phyloP scores from a whole-genome alignment of 768 basidiomycete genomes.

The Suillus placidus region DNA sequence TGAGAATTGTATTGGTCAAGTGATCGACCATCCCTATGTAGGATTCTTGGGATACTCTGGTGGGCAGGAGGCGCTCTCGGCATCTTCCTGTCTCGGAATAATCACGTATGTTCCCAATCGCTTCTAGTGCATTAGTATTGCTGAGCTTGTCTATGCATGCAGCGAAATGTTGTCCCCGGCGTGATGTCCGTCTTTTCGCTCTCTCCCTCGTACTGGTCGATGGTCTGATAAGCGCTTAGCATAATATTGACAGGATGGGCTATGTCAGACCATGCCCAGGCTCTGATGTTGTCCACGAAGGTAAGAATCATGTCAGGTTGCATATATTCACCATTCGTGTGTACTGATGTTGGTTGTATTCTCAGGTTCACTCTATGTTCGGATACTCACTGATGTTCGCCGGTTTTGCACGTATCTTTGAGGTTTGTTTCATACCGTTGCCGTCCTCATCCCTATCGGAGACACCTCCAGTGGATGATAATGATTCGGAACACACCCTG shows the following conservation, averaged over 20 bases:
- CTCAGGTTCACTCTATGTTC: conserved; percentile 79
- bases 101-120: conserved; percentile 52
- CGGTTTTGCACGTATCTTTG: conserved; percentile 76
- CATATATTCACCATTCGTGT: conserved; percentile 1
- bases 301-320: conserved; percentile 37
- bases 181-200: conserved; percentile 59
- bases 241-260: conserved; percentile 93
- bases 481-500: conserved; percentile 71
- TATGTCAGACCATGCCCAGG: conserved; percentile 89
- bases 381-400: conserved; percentile 87
- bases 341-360: conserved; percentile 3
- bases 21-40: conserved; percentile 27
- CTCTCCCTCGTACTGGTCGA: not conserved
- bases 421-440: conserved; percentile 76
- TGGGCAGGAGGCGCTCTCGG: conserved; percentile 93
- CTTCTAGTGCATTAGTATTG: conserved; percentile 8
- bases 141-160: conserved; percentile 4
- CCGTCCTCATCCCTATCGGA: conserved; percentile 30
- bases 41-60: conserved; percentile 62
- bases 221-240: conserved; percentile 37
- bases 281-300: conserved; percentile 80
- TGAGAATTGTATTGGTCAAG: conserved; percentile 1
- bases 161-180: conserved; percentile 81
- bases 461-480: conserved; percentile 40
- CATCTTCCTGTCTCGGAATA: conserved; percentile 77